Evolutionary conservation across 2,329 filamentous ascomycete species (phyloP), one percentile per base, ranked within the genome.

Genomic region (Neodidymelliopsis sp.): DNA sequence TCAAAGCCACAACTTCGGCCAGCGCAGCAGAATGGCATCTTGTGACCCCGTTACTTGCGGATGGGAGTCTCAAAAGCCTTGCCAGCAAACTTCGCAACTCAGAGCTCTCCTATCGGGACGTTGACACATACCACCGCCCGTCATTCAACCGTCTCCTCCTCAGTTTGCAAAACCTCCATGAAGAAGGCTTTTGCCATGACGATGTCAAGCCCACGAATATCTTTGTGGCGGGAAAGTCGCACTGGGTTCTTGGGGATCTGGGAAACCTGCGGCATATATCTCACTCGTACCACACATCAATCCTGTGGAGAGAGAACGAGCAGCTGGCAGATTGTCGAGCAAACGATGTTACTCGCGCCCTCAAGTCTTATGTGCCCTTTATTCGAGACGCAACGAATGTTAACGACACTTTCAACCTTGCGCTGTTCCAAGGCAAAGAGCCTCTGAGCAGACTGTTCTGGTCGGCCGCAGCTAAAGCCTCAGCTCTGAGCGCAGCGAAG

Each of bases 151-250:
- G 45, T 8, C 44, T 72, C 3, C 63, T 74, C 7, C 10, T 19
- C 0, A 56, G 44, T 8, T 49, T 74, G 4, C 40, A 56, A 10
- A 28, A 11, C 1, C 54, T 74, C 4, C 71, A 75, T 38, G 22
- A 22, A 6, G 50, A 50, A 10, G 67, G 68, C 11, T 67, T 63
- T 29, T 74, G 72, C 50, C 72, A 74, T 43, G 67, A 74, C 53
- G 71, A 75, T 30, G 51, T 74, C 33, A 74, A 74, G 47, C 63
- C 65, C 0, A 53, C 54, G 38, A 74, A 74, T 30, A 59, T 74
- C 24, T 70, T 72, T 23, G 43, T 69, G 6, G 28, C 53, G 35
- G 50, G 57, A 8, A 24, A 51, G 4, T 37, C 47, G 3, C 43
- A 62, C 18, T 73, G 67, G 68, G 41, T 71, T 6, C 49, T 73